phyloP scores from a whole-genome alignment of 306 rosid genomes.

The Medicago truncatula region DNA sequence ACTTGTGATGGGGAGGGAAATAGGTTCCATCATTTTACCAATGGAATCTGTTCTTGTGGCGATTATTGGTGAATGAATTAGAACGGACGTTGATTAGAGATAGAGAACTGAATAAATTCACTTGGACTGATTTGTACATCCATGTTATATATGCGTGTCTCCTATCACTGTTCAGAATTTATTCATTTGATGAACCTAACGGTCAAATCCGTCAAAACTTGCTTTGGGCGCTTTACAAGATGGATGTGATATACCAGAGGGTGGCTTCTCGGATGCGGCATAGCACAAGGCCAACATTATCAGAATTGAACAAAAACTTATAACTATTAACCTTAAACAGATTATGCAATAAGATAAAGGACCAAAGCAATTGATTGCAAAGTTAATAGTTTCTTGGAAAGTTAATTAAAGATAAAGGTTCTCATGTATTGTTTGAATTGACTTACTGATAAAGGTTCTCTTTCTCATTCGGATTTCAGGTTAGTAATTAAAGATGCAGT shows the following conservation, averaged over 20 bases:
- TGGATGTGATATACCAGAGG: too few relatives aligned
- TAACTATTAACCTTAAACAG: too few relatives aligned
- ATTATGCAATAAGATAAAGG: too few relatives aligned
- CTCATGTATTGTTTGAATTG: too few relatives aligned
- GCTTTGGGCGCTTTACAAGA: background rate
- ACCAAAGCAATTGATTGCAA: too few relatives aligned
- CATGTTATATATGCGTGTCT: too few relatives aligned
- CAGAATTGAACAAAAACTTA: too few relatives aligned
- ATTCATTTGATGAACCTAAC: background rate
- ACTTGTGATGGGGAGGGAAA: too few relatives aligned
- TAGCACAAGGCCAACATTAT: too few relatives aligned
- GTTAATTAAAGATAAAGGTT: background rate
- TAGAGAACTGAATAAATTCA: background rate
- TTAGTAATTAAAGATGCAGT: background rate
- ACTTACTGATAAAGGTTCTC: background rate
- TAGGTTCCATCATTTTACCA: conserved; percentile 83
- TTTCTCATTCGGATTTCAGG: background rate
- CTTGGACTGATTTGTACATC: too few relatives aligned
- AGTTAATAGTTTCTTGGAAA: background rate
- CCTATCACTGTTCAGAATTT: background rate
- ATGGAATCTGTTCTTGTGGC: conserved; percentile 82
- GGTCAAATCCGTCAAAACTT: background rate
- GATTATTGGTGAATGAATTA: conserved; percentile 71
- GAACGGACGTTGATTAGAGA: background rate
- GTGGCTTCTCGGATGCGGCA: too few relatives aligned